Evolutionary conservation across 768 basidiomycete species (phyloP).

Genomic region (Boletus huronensis): DNA sequence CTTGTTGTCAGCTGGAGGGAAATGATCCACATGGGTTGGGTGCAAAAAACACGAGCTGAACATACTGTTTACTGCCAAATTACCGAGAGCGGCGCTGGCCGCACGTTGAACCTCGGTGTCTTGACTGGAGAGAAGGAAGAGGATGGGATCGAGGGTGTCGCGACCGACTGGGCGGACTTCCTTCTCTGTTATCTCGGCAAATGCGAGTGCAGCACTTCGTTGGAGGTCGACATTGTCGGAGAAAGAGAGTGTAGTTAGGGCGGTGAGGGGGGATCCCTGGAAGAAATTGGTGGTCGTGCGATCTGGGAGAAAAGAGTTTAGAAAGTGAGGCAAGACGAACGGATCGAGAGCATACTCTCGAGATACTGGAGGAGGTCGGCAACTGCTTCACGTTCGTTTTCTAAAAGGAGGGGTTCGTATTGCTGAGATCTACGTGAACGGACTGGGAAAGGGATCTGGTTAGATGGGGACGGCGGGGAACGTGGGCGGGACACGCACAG

Average conservation of each 20-base stretch:
- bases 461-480: constrained; percentile 2
- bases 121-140: constrained; percentile 94
- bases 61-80: constrained; percentile 96
- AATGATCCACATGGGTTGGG: constrained; percentile 8
- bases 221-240: constrained; percentile 99
- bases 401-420: constrained; percentile 81
- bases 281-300: constrained; percentile 99
- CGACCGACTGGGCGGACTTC: constrained; percentile 95
- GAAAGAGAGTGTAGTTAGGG: constrained; percentile 95
- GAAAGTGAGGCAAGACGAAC: background rate
- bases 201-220: constrained; percentile 94
- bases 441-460: constrained; percentile 45
- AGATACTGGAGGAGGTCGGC: constrained; percentile 96
- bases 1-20: constrained; percentile 87
- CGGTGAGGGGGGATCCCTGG: constrained; percentile 84
- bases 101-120: constrained; percentile 99
- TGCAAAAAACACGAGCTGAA: constrained; percentile 24
- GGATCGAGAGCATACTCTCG: constrained; percentile 67
- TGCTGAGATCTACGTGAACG: constrained; percentile 79
- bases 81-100: constrained; percentile 94
- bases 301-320: constrained; percentile 40
- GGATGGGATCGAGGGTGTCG: constrained; percentile 96
- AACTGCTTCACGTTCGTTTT: constrained; percentile 96
- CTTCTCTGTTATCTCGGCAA: constrained; percentile 99
- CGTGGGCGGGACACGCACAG: constrained; percentile 46